Conservation (phyloP, 2,329 filamentous ascomycete species). For the Talaromyces verruculosus region DNA sequence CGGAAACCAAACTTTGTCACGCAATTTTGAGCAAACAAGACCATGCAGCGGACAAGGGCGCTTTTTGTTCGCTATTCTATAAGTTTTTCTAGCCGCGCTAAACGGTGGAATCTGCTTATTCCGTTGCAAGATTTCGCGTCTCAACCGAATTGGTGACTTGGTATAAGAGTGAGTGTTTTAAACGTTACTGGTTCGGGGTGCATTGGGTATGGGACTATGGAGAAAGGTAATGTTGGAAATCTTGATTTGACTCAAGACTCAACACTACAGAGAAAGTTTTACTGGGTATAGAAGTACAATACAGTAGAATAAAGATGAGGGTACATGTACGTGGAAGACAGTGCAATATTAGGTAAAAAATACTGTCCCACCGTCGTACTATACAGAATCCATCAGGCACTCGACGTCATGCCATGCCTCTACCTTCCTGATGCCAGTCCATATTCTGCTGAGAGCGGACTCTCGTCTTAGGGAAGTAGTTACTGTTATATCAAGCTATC, state of each 20-base stretch:
- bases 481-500: neutral
- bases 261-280: neutral
- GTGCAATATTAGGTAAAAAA: slow-evolving; percentile 18
- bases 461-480: neutral
- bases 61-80: neutral
- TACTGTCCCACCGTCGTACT: neutral
- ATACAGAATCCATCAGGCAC: neutral
- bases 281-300: neutral
- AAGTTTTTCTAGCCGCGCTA: slow-evolving; percentile 4
- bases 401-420: neutral
- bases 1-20: neutral
- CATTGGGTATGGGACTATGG: neutral
- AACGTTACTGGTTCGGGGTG: neutral
- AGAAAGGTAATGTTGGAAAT: neutral
- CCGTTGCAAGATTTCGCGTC: neutral
- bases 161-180: neutral
- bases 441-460: neutral
- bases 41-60: neutral
- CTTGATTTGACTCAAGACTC: neutral
- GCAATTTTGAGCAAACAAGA: neutral
- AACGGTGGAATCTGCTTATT: neutral
- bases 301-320: neutral
- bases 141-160: neutral
- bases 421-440: neutral
- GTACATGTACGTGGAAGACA: slow-evolving; percentile 4